phyloP scores from a whole-genome alignment of 2,329 filamentous ascomycete genomes.

The Pseudogymnoascus sp. region DNA sequence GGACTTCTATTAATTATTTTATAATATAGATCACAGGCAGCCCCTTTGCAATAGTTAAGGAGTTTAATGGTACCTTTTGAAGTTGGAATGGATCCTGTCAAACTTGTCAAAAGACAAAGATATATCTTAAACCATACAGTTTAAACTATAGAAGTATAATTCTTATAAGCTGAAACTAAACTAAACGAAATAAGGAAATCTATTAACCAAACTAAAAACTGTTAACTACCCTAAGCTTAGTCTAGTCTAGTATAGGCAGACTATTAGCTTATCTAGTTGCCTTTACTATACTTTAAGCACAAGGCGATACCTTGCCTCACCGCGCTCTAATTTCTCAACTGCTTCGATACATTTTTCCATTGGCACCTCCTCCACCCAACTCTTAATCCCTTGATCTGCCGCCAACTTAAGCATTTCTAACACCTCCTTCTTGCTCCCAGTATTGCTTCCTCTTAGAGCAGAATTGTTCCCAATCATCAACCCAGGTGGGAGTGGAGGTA shows the following conservation, averaged over 20 bases:
- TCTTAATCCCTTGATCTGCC: slow-evolving; percentile 46
- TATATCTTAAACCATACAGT: too few relatives aligned
- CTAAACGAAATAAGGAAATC: too few relatives aligned
- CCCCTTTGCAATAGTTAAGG: background rate
- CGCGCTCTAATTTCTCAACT: slow-evolving; percentile 42
- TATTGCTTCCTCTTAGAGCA: slow-evolving; percentile 45
- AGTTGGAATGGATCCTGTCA: background rate
- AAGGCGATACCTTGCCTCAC: slow-evolving; percentile 42
- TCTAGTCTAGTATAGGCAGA: too few relatives aligned
- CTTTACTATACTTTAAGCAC: slow-evolving; percentile 23
- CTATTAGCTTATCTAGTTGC: too few relatives aligned
- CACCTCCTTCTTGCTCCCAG: slow-evolving; percentile 55
- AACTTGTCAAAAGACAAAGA: background rate
- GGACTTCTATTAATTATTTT: too few relatives aligned
- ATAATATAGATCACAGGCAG: too few relatives aligned
- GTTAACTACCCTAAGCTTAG: too few relatives aligned
- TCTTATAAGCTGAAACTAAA: too few relatives aligned
- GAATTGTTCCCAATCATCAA: background rate
- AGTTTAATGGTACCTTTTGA: background rate
- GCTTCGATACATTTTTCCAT: slow-evolving; percentile 27
- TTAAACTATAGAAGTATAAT: too few relatives aligned
- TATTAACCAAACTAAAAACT: too few relatives aligned
- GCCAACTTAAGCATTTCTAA: slow-evolving; percentile 52
- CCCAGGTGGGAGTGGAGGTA: background rate
- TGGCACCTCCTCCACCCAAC: slow-evolving; percentile 34